Conservation (phyloP, 2,329 filamentous ascomycete species). For the Sporothrix euskadiensis region DNA sequence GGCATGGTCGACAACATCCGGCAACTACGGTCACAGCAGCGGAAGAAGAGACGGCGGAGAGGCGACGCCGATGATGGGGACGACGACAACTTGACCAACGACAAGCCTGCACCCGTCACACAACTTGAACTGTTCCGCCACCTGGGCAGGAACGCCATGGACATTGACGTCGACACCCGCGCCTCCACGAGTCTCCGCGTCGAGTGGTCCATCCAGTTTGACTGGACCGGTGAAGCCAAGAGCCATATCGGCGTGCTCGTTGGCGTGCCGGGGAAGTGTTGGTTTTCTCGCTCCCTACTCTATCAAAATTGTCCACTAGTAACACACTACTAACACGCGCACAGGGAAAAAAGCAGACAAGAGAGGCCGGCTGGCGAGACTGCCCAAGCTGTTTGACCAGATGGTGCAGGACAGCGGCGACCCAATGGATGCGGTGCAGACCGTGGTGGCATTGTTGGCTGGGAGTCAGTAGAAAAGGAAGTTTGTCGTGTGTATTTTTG, state of each 20-base stretch:
- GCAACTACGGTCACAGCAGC: conserved; percentile 36
- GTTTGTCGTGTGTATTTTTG: not conserved
- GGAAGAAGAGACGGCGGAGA: conserved; percentile 25
- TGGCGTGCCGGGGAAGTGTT: conserved; percentile 63
- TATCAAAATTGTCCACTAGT: not conserved
- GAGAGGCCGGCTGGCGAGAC: conserved; percentile 55
- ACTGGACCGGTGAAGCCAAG: conserved; percentile 71
- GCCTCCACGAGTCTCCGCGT: conserved; percentile 51
- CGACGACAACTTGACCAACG: conserved; percentile 33
- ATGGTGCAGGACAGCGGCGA: conserved; percentile 58
- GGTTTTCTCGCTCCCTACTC: conserved; percentile 40
- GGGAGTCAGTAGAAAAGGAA: conserved; percentile 36
- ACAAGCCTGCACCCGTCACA: conserved; percentile 31
- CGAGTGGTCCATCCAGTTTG: conserved; percentile 65
- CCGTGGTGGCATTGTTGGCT: conserved; percentile 60
- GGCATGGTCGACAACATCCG: conserved; percentile 37
- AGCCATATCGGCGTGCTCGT: conserved; percentile 57
- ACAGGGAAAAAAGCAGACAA: conserved; percentile 63
- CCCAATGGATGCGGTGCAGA: conserved; percentile 57
- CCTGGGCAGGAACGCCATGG: conserved; percentile 55
- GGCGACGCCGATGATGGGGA: conserved; percentile 28
- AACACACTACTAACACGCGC: conserved; percentile 16
- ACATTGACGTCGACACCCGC: conserved; percentile 42
- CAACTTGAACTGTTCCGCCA: conserved; percentile 54
- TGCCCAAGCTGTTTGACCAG: conserved; percentile 62